phyloP scores from a whole-genome alignment of 495 filamentous ascomycete species.

The Cercophora scortea region DNA sequence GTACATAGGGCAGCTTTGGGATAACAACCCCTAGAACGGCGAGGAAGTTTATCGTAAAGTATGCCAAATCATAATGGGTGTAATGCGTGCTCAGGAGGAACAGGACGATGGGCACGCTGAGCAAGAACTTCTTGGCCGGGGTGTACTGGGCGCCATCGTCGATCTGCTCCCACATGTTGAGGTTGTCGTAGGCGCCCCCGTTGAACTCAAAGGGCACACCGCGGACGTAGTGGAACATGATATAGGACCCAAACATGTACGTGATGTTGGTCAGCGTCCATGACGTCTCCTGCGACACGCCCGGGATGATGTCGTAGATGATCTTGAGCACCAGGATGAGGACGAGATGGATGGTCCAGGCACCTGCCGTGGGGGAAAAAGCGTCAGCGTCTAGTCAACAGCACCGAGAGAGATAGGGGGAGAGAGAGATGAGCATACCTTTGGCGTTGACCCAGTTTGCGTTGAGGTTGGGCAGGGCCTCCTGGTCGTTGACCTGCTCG shows the following conservation, averaged over 20 bases:
- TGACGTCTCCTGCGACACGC: constrained; percentile 91
- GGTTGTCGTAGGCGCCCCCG: constrained; percentile 95
- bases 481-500: constrained; percentile 94
- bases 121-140: constrained; percentile 93
- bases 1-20: constrained; percentile 88
- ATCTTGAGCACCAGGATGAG: constrained; percentile 86
- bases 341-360: constrained; percentile 94
- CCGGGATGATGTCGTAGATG: constrained; percentile 89
- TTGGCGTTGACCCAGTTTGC: constrained; percentile 98
- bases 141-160: constrained; percentile 99
- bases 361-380: constrained; percentile 52
- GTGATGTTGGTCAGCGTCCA: constrained; percentile 98
- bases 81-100: constrained; percentile 98
- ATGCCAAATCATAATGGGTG: constrained; percentile 92
- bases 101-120: constrained; percentile 86
- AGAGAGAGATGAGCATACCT: constrained; percentile 45
- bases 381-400: constrained; percentile 2
- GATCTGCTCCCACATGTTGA: constrained; percentile 99
- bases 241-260: constrained; percentile 96
- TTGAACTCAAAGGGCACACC: constrained; percentile 99
- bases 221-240: constrained; percentile 99
- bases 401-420: constrained; percentile 12
- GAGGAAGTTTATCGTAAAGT: constrained; percentile 94
- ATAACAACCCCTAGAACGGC: constrained; percentile 88
- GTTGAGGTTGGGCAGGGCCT: constrained; percentile 89